Percentiles rank a stretch among this genome's conserved stretches.
These are phyloP conservation scores for Neurospora africana DNA, from an alignment of 495 filamentous ascomycete genomes.

Conservation along the genomic window DNA sequence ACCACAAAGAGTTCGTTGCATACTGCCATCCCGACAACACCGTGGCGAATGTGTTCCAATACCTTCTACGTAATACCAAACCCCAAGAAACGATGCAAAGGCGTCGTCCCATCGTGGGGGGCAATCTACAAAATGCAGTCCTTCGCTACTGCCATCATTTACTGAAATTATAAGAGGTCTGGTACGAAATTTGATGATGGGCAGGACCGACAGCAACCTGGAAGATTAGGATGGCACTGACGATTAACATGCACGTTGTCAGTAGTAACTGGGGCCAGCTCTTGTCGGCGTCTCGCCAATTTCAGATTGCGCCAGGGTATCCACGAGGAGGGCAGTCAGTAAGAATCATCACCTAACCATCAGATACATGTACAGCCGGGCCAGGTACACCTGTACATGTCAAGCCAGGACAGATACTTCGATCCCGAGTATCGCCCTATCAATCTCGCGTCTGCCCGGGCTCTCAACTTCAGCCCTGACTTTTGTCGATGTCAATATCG, in stretches of 20 bases:
- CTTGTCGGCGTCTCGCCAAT: neutral
- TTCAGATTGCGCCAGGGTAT: neutral
- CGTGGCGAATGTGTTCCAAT: neutral
- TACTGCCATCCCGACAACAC: neutral
- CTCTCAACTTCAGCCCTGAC: neutral
- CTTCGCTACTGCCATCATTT: neutral
- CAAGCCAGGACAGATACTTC: neutral
- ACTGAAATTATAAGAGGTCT: neutral
- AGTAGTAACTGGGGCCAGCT: neutral
- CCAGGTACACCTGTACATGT: neutral
- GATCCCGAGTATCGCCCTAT: neutral
- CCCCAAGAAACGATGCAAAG: neutral
- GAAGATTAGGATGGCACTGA: neutral
- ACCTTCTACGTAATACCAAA: neutral
- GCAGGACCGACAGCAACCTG: neutral
- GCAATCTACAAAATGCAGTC: neutral
- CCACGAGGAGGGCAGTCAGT: neutral
- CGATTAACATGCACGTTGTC: neutral
- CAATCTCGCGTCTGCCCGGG: neutral
- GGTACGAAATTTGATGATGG: neutral
- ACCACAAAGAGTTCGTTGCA: neutral
- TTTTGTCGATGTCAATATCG: constrained; percentile 15
- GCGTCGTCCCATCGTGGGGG: neutral
- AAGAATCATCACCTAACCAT: neutral
- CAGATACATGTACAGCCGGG: neutral